Evolutionary conservation across 2,329 filamentous ascomycete species (phyloP).

Genomic region (Stylonectria norvegica): DNA sequence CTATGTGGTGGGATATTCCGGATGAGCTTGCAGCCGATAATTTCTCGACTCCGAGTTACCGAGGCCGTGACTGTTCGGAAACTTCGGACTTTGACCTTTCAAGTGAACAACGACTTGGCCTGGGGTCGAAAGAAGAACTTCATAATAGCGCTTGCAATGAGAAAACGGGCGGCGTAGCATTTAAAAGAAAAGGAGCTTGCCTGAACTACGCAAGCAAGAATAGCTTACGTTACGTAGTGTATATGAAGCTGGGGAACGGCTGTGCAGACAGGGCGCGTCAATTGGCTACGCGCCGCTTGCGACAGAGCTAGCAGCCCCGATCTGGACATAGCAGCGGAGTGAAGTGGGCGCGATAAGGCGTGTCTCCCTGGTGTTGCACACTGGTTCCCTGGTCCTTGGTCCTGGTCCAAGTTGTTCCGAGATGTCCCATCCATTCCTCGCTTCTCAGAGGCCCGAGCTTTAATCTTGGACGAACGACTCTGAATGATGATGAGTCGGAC

Average conservation of each 20-base stretch:
- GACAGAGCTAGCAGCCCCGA: slow-evolving; percentile 23
- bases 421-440: slow-evolving; percentile 10
- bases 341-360: slow-evolving; percentile 27
- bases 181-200: background rate
- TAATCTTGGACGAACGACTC: too few relatives aligned
- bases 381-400: too few relatives aligned
- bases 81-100: too few relatives aligned
- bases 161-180: background rate
- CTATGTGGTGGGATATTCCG: too few relatives aligned
- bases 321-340: slow-evolving; percentile 25
- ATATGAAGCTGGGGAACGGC: slow-evolving; percentile 22
- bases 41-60: too few relatives aligned
- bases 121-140: background rate
- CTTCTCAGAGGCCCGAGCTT: slow-evolving; percentile 2
- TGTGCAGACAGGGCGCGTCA: slow-evolving; percentile 16
- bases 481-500: too few relatives aligned
- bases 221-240: slow-evolving; percentile 26
- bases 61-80: too few relatives aligned
- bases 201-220: slow-evolving; percentile 15
- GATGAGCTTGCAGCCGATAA: too few relatives aligned
- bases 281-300: slow-evolving; percentile 25
- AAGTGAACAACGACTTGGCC: too few relatives aligned
- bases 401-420: slow-evolving; percentile 16
- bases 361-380: too few relatives aligned
- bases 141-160: background rate